Evolutionary conservation across 179 eudicot species (phyloP), one percentile per base, ranked within the genome.

Genomic region (Camellia oleifera): DNA sequence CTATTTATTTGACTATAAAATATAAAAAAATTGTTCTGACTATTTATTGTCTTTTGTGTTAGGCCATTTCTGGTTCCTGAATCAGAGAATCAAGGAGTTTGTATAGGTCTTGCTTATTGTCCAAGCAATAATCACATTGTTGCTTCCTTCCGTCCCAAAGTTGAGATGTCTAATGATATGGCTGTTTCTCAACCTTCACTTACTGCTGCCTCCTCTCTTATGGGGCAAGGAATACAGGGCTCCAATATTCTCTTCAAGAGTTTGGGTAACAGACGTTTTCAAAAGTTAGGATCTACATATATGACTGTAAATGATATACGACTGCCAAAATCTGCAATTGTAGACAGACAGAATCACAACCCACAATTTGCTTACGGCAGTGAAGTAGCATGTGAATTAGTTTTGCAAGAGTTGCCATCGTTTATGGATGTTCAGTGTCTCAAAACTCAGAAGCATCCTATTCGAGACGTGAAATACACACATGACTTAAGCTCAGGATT

Each of bases 71-170:
- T 94, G 68, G 69, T 95, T 75, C 84, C 94, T 44, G 97, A 82
- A 80, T 87, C 93, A 58, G 87, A 82, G 23, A 88, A 90, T 80
- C 91, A 86, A 83, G 99, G 98, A 84, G 93, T 94, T 84, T 95
- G 99, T 84, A 87, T 95, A 85, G 91, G 96, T 62, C 88, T 90
- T 80, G 99, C 99, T 78, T 87, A 83, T 81, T 81, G 89, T 84
- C 86, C 86, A 7, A 65, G 73, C 70, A 84, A 82, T 81, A 89
- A 87, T 69, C 73, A 95, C 69, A 85, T 91, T 18, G 92, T 93
- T 78, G 92, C 94, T 56, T 87, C 98, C 42, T 95, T 85, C 76
- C 95, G 99, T 58, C 97, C 99, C 26, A 92, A 89, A 85, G 84
- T 95, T 79, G 91, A 89, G 84, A 75, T 83, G 78, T 71, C 79